Base-by-base conservation (phyloP, 371 early-diverging fungal species). In the Synchytrium microbalum region DNA sequence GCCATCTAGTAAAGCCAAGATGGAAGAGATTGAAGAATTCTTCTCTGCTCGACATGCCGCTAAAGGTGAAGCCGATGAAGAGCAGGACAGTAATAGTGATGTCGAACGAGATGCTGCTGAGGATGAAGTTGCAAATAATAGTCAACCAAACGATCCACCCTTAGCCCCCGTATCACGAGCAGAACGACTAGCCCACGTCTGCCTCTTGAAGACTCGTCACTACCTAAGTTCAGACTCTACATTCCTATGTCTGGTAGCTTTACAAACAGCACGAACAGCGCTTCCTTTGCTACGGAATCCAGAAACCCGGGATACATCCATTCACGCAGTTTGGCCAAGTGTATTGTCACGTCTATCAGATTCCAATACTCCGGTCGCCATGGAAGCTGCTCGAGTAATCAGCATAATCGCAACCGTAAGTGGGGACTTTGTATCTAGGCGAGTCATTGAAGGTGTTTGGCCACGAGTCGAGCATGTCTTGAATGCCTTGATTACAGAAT, bases 291-390 rank as follows among this genome's bases (percentile, higher is more conserved):
- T 85, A 8, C 32, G 68, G 0, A 46, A 70, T 2, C 57, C 77
- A 1, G 58, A 64, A 0, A 73, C 81, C 24, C 58, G 85, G 5
- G 75, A 79, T 59, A 77, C 80, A 2, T 61, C 81, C 2, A 66
- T 86, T 1, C 79, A 85, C 66, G 57, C 52, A 8, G 57, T 83
- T 14, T 88, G 88, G 88, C 78, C 81, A 0, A 62, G 66, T 0
- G 62, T 85, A 2, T 61, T 83, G 1, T 70, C 72, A 1, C 70
- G 85, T 30, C 62, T 84, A 30, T 67, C 68, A 19, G 85, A 86
- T 63, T 10, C 66, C 23, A 74, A 82, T 33, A 75, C 74, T 26
- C 80, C 69, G 60, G 85, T 86, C 0, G 75, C 77, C 3, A 64
- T 78, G 27, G 72, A 79, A 28, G 83, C 86, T 0, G 68, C 78